Evolutionary conservation across 2,329 filamentous ascomycete genomes (phyloP), one percentile per base, ranked within the genome.

Genomic region (Trichoderma guizhouense): DNA sequence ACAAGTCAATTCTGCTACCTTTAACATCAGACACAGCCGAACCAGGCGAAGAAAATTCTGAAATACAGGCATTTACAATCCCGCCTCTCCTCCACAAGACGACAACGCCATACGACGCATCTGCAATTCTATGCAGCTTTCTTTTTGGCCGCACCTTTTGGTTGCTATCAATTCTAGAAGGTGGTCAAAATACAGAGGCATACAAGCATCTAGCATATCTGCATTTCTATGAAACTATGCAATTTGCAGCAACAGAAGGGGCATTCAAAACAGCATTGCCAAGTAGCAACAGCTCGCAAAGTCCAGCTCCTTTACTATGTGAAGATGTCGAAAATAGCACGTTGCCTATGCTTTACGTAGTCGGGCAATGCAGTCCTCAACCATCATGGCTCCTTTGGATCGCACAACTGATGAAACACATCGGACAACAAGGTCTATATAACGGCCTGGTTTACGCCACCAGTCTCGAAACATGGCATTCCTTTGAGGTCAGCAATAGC

Each of bases 371-470:
- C n/a, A 57, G 43, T 21, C 24, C 43, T 28, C n/a, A 51, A 8
- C 21, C 58, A 8, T 53, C 43, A 2, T 71, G 69, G 69, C 43
- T 71, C 3, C 34, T 57, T 24, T 71, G 60, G 60, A 71, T 71
- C 9, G 18, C 15, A 36, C 30, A 71, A 15, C 26, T 71, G 7
- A 55, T 64, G 58, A 57, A 64, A n/a, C 60, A 43, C 21, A 7
- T 34, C 3, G 69, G 61, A 26, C 36, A 14, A 5, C 30, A 66
- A 51, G 69, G 69, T 5, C 30, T 71, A 24, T 71, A 64, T 32
- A 47, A 65, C 7, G 69, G 69, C 12, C 3, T 39, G 24, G 61
- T 34, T 28, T 66, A 66, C 21, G 61, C 69, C 2, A 36, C 61
- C n/a, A 58, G 61, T 14, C 61, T 67, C 15, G 47, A 65, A 47